Base-by-base conservation (phyloP, 192 early-diverging fungal genomes). In the Linnemannia exigua region DNA sequence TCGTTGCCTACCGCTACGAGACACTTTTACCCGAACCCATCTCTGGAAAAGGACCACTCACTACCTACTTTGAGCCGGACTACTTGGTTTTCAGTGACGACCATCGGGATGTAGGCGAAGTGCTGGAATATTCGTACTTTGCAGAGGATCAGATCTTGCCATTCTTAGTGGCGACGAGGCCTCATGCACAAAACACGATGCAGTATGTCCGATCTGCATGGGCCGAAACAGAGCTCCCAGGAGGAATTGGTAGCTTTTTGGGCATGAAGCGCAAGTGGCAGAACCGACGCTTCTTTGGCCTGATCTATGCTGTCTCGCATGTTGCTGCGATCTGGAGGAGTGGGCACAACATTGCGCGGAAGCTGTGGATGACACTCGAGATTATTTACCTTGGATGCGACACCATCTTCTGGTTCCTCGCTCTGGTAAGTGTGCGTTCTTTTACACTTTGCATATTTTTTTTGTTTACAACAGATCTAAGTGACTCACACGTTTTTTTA, bases 181-280 rank as follows among this genome's bases (percentile, higher is more conserved):
- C 8, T 15, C 79, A 76, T 50, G 67, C 74, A 12, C 74, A 72
- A 28, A 70, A 86, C 38, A 86, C 84, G 15, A 86, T 86, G 84
- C 84, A 86, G 35, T 86, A 80, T 22, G 84, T 86, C 19, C 73
- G 74, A 9, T 86, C 84, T 16, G 84, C 84, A 16, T 86, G 84
- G 84, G 84, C 84, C 2, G 84, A 86, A 22, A 86, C 84, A 2
- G 84, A 86, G 36, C 67, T 86, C 16, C 84, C 84, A 28, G 75
- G 63, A 37, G 79, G 78, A 1, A 74, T 86, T 35, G 84, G 84
- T 16, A 68, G 70, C n/a, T 86, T 86, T 33, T 38, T 86, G 74
- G 84, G 84, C 14, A 79, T 86, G 84, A 86, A 86, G n/a, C 84
- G 84, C 7, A 86, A 86, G 47, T 86, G 84, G 84, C 84, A 86